Conservation (phyloP, 495 filamentous ascomycete species). For the Hyaloscypha variabilis region DNA sequence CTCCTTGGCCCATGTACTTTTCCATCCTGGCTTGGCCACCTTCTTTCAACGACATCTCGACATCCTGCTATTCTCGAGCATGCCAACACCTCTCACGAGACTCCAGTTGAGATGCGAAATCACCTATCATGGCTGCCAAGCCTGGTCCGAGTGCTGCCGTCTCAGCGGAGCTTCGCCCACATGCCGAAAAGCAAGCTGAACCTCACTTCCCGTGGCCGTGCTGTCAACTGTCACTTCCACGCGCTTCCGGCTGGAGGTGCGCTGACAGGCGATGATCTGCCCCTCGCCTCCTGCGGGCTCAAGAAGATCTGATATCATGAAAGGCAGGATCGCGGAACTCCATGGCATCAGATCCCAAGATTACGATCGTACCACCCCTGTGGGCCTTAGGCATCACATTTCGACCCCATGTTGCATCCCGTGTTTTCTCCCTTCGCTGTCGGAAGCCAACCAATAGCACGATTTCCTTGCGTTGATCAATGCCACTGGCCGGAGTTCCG, state of each 20-base stretch:
- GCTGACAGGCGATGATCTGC: no score
- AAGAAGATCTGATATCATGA: no score
- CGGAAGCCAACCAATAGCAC: neutral
- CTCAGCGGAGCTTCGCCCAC: neutral
- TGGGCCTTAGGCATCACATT: no score
- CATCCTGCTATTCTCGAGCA: neutral
- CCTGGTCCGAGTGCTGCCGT: neutral
- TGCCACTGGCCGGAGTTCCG: neutral
- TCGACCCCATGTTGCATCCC: no score
- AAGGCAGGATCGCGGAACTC: no score
- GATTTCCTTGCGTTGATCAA: neutral
- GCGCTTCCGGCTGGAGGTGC: no score
- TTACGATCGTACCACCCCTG: no score
- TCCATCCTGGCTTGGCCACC: neutral
- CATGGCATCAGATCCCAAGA: no score
- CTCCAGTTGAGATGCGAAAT: neutral
- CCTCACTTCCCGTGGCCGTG: neutral
- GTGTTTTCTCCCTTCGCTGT: neutral
- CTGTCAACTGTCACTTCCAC: no score
- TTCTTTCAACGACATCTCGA: neutral
- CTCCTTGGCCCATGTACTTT: neutral
- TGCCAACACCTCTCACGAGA: neutral
- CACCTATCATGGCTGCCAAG: no score
- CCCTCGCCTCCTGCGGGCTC: no score
- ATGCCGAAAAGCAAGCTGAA: neutral